Evolutionary conservation across 176 grass and related monocot genomes (phyloP), one percentile per base, ranked within the genome.

Genomic region (Pontederia crassipes): DNA sequence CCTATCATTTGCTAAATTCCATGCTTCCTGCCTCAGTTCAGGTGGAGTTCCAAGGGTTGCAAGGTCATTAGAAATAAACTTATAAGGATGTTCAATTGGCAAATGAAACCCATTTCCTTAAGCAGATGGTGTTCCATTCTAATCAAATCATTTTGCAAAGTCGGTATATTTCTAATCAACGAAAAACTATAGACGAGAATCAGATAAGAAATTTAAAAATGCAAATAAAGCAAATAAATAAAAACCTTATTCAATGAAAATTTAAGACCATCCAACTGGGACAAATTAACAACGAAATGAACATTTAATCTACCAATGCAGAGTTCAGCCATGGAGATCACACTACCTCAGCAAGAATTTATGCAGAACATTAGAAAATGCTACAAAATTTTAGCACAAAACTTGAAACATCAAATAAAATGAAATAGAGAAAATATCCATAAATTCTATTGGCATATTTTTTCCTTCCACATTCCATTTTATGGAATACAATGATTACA

Each of bases 1-100:
- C 20, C 87, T 97, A 77, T 97, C 84, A 67, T 91, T 91, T 63
- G 87, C 84, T 24, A 97, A 76, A 79, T 97, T 97, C 92, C 92
- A 97, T 18, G 92, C 87, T 70, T 83, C 84, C 74, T 97, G 83
- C 56, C 83, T 90, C 78, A 88, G 49, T 57, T 88, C 70, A 48
- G 51, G 51, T 64, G 83, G 80, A 13, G 81, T 65, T 51, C 80
- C 92, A 29, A 91, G 78, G 29, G 87, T 91, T 69, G 76, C 81
- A 2, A 97, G 81, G 68, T 91, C 91, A 62, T 91, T 97, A 8
- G 83, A 91, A 66, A 97, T 88, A 60, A 97, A 97, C 24, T 97
- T 91, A 71, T 97, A 83, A 52, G 87, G 92, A 54, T 97, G 87
- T 17, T 97, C 78, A 2, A 91, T 84, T 97, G 92, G 67, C 84